Evolutionary conservation across 306 rosid species (phyloP), one percentile per base, ranked within the genome.

Genomic region (Corylus avellana): DNA sequence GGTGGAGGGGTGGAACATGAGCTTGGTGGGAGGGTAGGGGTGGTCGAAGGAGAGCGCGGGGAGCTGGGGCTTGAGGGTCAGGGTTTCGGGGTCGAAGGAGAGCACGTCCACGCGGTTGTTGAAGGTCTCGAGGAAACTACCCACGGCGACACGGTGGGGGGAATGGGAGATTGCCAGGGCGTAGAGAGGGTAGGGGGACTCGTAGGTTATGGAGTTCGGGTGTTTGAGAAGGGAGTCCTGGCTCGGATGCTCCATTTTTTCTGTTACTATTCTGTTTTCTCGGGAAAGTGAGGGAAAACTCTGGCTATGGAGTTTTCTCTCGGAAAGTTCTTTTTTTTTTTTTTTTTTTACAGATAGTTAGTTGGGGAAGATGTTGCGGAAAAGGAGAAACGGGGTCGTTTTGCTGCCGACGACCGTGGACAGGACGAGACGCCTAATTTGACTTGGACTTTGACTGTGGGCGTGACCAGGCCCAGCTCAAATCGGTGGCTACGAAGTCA

Each of bases 1-100:
- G 49, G 90, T 4, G 37, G 80, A 63, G 17, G 97, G 97, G 72
- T 91, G 97, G 91, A 95, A 95, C 98, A 93, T 91, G 83, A 95
- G 97, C 75, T 95, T 95, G 46, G 98, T 95, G 64, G 99, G 96
- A 5, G 99, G 99, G 83, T 95, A 93, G 1, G 99, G 97, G 73
- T 95, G 99, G 75, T 95, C 98, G 42, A 95, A 95, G 68, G 98
- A 93, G 79, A 95, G 99, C 0, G 90, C 51, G 7, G 98, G 97
- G 35, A 80, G 78, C 7, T 81, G 79, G 4, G 90, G 67, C 4
- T 76, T 73, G 0, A 95, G 48, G 57, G 94, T 57, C 54, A 85
- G 84, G 39, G 91, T 62, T 3, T 95, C 94, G 3, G 96, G 89
- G 81, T 93, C 90, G 92, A 95, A 95, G n/a, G 90, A 78, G 79